These are phyloP conservation scores for Hymenoscyphus fraxineus DNA, from an alignment of 2,329 filamentous ascomycete genomes.

Conservation along the genomic window DNA sequence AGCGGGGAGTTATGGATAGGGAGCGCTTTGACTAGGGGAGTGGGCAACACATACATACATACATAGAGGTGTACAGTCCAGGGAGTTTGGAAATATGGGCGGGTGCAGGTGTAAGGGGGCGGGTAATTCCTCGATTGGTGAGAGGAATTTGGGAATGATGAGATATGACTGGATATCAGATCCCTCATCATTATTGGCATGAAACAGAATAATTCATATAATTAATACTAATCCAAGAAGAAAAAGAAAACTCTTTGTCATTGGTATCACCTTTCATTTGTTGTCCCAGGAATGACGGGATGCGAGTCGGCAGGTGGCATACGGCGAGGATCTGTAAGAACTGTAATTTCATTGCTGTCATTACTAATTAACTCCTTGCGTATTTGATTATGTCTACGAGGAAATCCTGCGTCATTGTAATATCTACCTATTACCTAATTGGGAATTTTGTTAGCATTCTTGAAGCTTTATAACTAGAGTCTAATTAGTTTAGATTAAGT, in stretches of 20 bases:
- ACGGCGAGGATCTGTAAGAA: too few relatives aligned
- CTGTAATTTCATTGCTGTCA: too few relatives aligned
- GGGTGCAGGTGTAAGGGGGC: not conserved
- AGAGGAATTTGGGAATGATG: not conserved
- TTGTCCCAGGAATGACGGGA: not conserved
- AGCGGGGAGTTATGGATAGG: not conserved
- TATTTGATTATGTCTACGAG: too few relatives aligned
- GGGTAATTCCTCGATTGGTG: not conserved
- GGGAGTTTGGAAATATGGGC: not conserved
- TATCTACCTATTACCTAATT: too few relatives aligned
- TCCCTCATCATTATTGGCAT: not conserved
- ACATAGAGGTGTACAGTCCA: not conserved
- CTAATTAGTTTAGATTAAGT: too few relatives aligned
- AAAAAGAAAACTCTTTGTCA: not conserved
- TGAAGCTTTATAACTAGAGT: too few relatives aligned
- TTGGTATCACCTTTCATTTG: not conserved
- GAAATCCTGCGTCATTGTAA: too few relatives aligned
- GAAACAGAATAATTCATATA: not conserved
- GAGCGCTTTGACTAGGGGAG: not conserved
- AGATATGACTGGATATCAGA: not conserved
- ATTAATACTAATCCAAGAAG: not conserved
- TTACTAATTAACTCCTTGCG: too few relatives aligned
- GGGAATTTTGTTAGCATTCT: too few relatives aligned
- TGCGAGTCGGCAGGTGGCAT: not conserved
- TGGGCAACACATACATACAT: constrained; percentile 3